phyloP scores from a whole-genome alignment of 495 filamentous ascomycete genomes.

The Friedmanniomyces endolithicus region DNA sequence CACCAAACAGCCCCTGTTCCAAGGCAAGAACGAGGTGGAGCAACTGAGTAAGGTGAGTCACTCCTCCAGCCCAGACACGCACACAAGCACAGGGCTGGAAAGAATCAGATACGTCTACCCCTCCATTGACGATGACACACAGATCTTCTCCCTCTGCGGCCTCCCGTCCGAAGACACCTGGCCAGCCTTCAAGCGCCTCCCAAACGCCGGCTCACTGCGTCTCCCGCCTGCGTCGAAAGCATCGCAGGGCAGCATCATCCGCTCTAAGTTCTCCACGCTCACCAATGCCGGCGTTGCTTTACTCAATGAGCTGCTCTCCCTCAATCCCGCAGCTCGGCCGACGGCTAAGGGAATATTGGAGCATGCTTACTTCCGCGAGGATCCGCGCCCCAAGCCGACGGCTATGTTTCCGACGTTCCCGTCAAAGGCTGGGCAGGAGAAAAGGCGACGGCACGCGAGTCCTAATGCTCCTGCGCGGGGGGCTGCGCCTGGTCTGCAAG shows the following conservation, averaged over 20 bases:
- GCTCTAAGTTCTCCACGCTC: slow-evolving; percentile 68
- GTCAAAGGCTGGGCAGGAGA: slow-evolving; percentile 87
- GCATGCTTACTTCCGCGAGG: slow-evolving; percentile 80
- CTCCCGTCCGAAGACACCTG: slow-evolving; percentile 77
- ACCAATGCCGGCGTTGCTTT: slow-evolving; percentile 62
- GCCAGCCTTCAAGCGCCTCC: slow-evolving; percentile 77
- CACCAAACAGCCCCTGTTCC: slow-evolving; percentile 67
- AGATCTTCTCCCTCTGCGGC: slow-evolving; percentile 82
- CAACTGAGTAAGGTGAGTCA: slow-evolving; percentile 47
- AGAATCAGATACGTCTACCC: slow-evolving; percentile 4
- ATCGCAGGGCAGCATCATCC: slow-evolving; percentile 31
- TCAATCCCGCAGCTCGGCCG: slow-evolving; percentile 63
- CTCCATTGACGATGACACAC: slow-evolving; percentile 3
- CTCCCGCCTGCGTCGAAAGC: slow-evolving; percentile 43
- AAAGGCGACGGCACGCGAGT: slow-evolving; percentile 54
- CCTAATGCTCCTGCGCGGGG: slow-evolving; percentile 82
- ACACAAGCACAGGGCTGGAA: slow-evolving; percentile 16
- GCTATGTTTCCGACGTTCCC: slow-evolving; percentile 61
- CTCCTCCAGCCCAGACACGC: neutral
- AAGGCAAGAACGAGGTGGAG: slow-evolving; percentile 92
- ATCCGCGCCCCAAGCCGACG: slow-evolving; percentile 73
- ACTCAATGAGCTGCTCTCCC: slow-evolving; percentile 52
- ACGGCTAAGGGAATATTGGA: slow-evolving; percentile 56
- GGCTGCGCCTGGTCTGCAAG: slow-evolving; percentile 51
- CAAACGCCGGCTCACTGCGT: slow-evolving; percentile 77